These are phyloP conservation scores for Echria macrotheca DNA, from an alignment of 495 filamentous ascomycete species.

Conservation along the genomic window DNA sequence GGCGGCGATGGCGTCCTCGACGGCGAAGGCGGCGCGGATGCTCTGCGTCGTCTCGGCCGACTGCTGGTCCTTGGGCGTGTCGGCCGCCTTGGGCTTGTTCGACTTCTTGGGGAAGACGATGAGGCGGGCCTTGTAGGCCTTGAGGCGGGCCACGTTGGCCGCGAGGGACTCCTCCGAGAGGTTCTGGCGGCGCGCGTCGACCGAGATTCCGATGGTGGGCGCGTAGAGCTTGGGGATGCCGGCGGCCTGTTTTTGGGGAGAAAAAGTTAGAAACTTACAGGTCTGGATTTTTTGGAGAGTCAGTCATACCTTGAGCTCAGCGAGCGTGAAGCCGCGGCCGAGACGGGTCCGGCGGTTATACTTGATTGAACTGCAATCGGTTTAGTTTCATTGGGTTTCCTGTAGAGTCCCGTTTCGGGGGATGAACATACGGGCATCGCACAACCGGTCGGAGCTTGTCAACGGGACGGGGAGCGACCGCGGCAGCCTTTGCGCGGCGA, in stretches of 20 bases:
- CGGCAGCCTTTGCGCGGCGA: conserved; percentile 85
- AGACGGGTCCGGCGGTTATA: conserved; percentile 98
- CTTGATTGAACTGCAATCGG: conserved; percentile 58
- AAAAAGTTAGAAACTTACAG: no score
- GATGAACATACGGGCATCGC: conserved; percentile 62
- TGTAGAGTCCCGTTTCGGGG: not conserved
- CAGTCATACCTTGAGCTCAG: conserved; percentile 86
- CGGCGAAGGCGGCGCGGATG: conserved; percentile 58
- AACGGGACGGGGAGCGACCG: conserved; percentile 90
- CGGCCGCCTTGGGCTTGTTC: conserved; percentile 84
- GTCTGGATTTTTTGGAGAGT: no score
- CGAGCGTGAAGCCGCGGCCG: conserved; percentile 93
- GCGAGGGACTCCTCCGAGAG: conserved; percentile 88
- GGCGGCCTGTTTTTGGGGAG: no score
- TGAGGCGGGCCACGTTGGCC: conserved; percentile 90
- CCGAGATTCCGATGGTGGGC: conserved; percentile 90
- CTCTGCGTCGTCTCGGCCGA: conserved; percentile 58
- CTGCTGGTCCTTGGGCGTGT: conserved; percentile 83
- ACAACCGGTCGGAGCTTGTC: conserved; percentile 96
- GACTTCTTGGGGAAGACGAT: conserved; percentile 96
- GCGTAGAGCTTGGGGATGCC: conserved; percentile 92
- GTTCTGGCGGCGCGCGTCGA: conserved; percentile 95
- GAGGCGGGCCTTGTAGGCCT: conserved; percentile 88
- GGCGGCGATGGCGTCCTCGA: conserved; percentile 54
- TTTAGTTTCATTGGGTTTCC: conserved; percentile 12